A percentile compares a stretch with the other conserved stretches of the same genome.
Conservation (phyloP, 108 stramenopile genomes). For the Conticribra weissflogii region DNA sequence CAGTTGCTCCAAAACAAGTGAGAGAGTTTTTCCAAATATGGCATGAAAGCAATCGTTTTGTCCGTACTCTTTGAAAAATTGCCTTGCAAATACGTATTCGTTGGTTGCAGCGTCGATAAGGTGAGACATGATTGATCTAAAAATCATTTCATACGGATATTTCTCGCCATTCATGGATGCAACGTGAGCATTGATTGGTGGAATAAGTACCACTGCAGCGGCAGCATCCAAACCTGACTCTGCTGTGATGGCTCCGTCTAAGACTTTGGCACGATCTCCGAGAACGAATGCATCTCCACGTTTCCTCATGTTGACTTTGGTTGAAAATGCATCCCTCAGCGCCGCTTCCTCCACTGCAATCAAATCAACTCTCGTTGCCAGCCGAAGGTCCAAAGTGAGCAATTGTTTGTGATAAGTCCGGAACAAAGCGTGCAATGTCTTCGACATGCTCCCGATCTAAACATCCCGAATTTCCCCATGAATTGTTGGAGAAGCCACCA, state of each 20-base stretch:
- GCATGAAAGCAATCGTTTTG: conserved; percentile 82
- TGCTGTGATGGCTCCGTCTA: conserved; percentile 45
- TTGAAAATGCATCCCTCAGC: conserved; percentile 82
- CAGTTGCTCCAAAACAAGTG: conserved; percentile 90
- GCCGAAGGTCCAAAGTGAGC: conserved; percentile 83
- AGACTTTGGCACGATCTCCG: conserved; percentile 67
- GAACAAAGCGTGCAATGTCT: conserved; percentile 90
- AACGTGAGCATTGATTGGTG: conserved; percentile 91
- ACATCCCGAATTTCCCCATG: conserved; percentile 89
- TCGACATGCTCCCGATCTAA: conserved; percentile 95
- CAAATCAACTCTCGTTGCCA: conserved; percentile 91
- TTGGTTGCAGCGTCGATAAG: conserved; percentile 96
- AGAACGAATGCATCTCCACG: conserved; percentile 93
- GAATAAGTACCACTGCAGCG: conserved; percentile 47
- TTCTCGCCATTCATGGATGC: conserved; percentile 79
- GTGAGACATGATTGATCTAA: conserved; percentile 93
- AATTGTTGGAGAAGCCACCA: conserved; percentile 85
- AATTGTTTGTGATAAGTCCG: conserved; percentile 95
- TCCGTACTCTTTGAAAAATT: conserved; percentile 88
- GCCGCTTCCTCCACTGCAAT: conserved; percentile 95
- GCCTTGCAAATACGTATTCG: conserved; percentile 94
- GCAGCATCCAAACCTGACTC: conserved; percentile 40
- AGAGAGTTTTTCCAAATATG: conserved; percentile 88
- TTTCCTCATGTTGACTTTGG: conserved; percentile 90
- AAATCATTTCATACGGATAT: conserved; percentile 95